These are phyloP conservation scores for Colletotrichum sp. DNA, from an alignment of 2,329 filamentous ascomycete genomes.

Conservation along the genomic window DNA sequence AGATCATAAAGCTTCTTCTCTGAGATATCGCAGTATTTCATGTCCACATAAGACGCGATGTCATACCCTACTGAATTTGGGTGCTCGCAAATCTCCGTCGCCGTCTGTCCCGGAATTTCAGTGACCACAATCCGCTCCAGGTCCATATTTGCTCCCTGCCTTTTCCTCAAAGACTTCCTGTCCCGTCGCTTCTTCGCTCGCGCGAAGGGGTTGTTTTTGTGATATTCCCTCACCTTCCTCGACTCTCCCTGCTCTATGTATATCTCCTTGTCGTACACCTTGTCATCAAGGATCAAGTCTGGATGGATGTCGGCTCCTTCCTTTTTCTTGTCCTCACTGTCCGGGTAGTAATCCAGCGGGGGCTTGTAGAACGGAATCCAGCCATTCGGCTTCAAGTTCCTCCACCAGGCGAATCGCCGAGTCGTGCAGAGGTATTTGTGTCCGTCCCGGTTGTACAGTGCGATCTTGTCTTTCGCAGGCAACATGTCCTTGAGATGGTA, in stretches of 20 bases:
- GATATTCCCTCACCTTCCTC: neutral
- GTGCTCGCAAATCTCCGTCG: neutral
- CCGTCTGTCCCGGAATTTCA: slow-evolving; percentile 4
- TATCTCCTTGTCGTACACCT: slow-evolving; percentile 19
- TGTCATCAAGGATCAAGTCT: slow-evolving; percentile 18
- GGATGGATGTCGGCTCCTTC: slow-evolving; percentile 18
- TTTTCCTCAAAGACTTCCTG: neutral
- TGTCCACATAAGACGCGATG: slow-evolving; percentile 3
- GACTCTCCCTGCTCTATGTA: slow-evolving; percentile 6
- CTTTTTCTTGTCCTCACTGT: neutral
- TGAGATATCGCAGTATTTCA: slow-evolving; percentile 1
- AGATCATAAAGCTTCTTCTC: neutral
- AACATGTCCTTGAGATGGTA: slow-evolving; percentile 27
- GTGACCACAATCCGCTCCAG: neutral
- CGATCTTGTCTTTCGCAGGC: slow-evolving; percentile 12
- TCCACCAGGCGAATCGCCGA: slow-evolving; percentile 26
- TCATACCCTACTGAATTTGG: neutral
- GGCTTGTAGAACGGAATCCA: slow-evolving; percentile 30
- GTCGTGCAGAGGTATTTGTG: slow-evolving; percentile 23
- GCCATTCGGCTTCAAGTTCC: slow-evolving; percentile 22
- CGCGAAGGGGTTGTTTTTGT: neutral
- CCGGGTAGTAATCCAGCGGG: slow-evolving; percentile 26
- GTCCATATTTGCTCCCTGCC: neutral
- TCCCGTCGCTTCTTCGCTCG: neutral
- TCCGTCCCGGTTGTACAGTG: slow-evolving; percentile 15